Percentiles rank a stretch among this genome's conserved stretches.
Conservation (phyloP, 331 rosid genomes). For the Malus hybrid region DNA sequence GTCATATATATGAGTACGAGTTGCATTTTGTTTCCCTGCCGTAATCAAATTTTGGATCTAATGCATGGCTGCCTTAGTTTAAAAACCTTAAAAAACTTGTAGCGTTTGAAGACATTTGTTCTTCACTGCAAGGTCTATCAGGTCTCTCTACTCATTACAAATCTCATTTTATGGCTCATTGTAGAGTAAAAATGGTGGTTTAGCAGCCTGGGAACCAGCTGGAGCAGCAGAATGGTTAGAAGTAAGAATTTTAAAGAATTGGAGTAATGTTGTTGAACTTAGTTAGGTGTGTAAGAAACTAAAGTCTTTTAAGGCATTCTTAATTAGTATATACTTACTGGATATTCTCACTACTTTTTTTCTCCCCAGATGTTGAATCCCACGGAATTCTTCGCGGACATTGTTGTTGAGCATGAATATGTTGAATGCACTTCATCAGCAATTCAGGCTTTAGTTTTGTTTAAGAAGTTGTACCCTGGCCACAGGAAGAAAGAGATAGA, state of each 20-base stretch:
- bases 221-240: no score
- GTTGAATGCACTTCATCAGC: neutral
- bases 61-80: neutral
- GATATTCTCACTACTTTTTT: neutral
- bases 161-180: neutral
- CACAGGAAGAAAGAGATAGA: slow-evolving; percentile 15
- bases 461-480: slow-evolving; percentile 7
- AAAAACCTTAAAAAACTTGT: neutral
- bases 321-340: neutral
- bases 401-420: slow-evolving; percentile 15
- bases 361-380: slow-evolving; percentile 51
- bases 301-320: neutral
- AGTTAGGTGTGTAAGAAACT: no score
- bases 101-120: neutral
- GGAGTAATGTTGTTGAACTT: neutral
- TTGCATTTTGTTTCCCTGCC: no score
- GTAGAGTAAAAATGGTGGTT: slow-evolving; percentile 63
- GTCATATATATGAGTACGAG: no score
- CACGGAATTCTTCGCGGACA: slow-evolving; percentile 51
- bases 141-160: neutral
- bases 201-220: no score
- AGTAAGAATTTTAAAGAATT: neutral
- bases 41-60: no score
- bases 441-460: neutral
- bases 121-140: neutral